Base-by-base conservation (phyloP, 192 early-diverging fungal genomes). In the Gigaspora rosea region DNA sequence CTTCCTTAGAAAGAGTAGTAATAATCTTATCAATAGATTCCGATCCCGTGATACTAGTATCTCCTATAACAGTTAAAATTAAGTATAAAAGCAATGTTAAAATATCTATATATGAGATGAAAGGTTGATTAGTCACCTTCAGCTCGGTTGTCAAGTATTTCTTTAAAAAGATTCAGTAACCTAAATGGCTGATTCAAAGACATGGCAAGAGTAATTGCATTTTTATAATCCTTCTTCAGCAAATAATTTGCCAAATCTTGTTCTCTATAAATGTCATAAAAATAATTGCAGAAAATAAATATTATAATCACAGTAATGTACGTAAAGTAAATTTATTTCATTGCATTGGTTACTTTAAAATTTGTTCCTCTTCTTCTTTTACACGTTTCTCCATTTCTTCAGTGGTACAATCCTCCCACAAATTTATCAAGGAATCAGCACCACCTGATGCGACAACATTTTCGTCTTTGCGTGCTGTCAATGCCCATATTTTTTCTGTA, bases 401-500 rank as follows among this genome's bases (percentile, higher is more conserved):
- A 65, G 89, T 85, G 6, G 98, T 99, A 47, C 88, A 88, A 79
- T 99, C 98, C 77, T 95, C 88, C 98, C 97, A 99, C 22, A 99
- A 82, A 63, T 91, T 90, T 76, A 98, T 91, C 27, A 89, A 88
- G 46, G 95, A 95, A 78, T 99, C 98, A 0, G 94, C 94, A 22
- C 94, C 94, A 35, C 94, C 98, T 22, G 98, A 92, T n/a, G 92
- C 91, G 27, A 98, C 81, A 67, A 88, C 81, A 33, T 82, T 85
- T 78, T 92, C 88, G 54, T 91, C 92, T 66, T 87, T 85, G 59
- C 90, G 86, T 54, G 94, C 88, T 49, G 94, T 88, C 66, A 98
- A 81, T 0, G 94, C 91, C 98, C 98, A 99, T 22, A 98, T 90
- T 82, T 95, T 95, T 81, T 96, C 95, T 27, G 96, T 94, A 78